Percentiles rank a stretch among this genome's conserved stretches.
phyloP scores from a whole-genome alignment of 257 asterid genomes.

The Nicotiana otophora region DNA sequence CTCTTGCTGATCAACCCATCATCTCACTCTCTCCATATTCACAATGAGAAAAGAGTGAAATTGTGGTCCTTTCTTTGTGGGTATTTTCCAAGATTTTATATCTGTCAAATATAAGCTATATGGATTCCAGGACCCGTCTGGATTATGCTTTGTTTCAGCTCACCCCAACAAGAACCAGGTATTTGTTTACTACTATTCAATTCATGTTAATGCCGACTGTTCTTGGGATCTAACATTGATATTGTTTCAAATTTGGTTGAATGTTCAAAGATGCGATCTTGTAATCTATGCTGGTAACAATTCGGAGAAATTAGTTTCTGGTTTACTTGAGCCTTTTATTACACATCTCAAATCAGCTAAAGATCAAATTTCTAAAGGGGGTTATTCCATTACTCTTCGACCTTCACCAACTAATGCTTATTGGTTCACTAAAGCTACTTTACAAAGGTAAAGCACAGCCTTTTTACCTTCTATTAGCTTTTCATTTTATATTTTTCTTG shows the following conservation, averaged over 20 bases:
- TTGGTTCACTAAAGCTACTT: conserved; percentile 76
- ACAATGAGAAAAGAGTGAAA: background rate
- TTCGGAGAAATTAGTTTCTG: conserved; percentile 78
- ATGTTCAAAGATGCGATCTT: conserved; percentile 65
- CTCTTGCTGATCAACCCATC: too few relatives aligned
- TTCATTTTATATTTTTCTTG: background rate
- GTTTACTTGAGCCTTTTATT: conserved; percentile 66
- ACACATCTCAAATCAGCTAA: conserved; percentile 65
- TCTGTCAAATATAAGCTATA: conserved; percentile 7
- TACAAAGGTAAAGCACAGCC: conserved; percentile 43
- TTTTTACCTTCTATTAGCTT: background rate
- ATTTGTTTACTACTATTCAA: background rate
- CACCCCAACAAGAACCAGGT: conserved; percentile 91
- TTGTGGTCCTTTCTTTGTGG: background rate
- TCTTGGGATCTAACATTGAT: background rate
- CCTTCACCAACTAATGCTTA: conserved; percentile 33
- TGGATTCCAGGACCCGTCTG: conserved; percentile 57
- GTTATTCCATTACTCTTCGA: conserved; percentile 63
- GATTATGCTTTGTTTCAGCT: conserved; percentile 74
- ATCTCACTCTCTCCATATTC: background rate
- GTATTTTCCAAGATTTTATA: background rate
- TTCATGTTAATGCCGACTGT: background rate
- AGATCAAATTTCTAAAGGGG: conserved; percentile 77
- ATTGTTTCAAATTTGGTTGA: conserved; percentile 6
- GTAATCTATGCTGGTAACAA: conserved; percentile 55